Conservation (phyloP, 495 filamentous ascomycete genomes). For the Hypoxylon cercidicola region DNA sequence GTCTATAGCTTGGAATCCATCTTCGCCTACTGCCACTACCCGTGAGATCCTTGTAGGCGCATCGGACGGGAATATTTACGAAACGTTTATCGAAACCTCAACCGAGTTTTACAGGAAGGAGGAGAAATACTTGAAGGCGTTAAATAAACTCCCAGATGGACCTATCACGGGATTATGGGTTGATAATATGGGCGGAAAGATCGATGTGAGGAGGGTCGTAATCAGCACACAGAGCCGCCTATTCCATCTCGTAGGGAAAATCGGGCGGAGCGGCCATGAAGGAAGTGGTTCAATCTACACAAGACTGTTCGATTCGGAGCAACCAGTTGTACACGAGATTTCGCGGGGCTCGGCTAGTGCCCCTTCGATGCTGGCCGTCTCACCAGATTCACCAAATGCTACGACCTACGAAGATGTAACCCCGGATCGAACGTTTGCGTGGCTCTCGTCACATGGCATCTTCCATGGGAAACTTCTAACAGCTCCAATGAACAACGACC, state of each 20-base stretch:
- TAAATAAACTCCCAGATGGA: constrained; percentile 82
- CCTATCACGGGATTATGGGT: constrained; percentile 84
- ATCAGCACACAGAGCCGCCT: constrained; percentile 79
- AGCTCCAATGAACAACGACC: constrained; percentile 57
- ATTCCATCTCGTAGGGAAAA: constrained; percentile 80
- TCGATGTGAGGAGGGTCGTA: constrained; percentile 78
- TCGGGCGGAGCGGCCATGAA: constrained; percentile 77
- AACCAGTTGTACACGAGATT: constrained; percentile 76
- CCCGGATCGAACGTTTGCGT: constrained; percentile 82
- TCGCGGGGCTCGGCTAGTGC: constrained; percentile 63
- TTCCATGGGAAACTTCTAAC: constrained; percentile 80
- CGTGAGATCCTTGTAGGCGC: constrained; percentile 94
- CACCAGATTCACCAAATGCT: constrained; percentile 72
- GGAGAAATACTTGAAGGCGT: constrained; percentile 85
- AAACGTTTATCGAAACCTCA: constrained; percentile 92
- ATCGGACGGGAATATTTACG: constrained; percentile 92
- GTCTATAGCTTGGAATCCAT: constrained; percentile 93
- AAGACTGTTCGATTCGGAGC: constrained; percentile 87
- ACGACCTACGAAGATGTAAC: constrained; percentile 47
- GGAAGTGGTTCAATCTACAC: constrained; percentile 84
- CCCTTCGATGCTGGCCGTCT: constrained; percentile 74
- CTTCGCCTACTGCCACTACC: constrained; percentile 93
- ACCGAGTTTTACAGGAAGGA: constrained; percentile 94
- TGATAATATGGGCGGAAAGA: constrained; percentile 71
- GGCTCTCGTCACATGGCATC: constrained; percentile 89